Evolutionary conservation across 495 filamentous ascomycete species (phyloP).

Genomic region (Poronia punctata): DNA sequence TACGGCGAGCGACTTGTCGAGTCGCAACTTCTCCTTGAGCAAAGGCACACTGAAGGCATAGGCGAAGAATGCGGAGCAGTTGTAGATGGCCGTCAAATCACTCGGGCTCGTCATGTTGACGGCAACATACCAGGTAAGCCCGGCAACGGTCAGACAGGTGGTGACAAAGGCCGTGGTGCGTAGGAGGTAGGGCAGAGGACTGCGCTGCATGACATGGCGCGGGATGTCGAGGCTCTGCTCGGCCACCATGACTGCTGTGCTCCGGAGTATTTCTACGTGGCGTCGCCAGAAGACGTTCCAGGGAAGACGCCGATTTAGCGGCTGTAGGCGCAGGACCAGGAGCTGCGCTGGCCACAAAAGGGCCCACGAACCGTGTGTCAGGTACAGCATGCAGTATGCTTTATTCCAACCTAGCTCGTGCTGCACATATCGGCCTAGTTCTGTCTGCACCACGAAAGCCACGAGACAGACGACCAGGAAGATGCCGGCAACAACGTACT

Average conservation of each 20-base stretch:
- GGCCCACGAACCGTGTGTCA: constrained; percentile 91
- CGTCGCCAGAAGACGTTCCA: constrained; percentile 86
- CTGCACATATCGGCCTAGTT: constrained; percentile 90
- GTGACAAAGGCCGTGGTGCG: constrained; percentile 75
- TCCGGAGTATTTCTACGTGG: constrained; percentile 65
- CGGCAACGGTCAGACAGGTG: constrained; percentile 79
- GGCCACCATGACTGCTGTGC: constrained; percentile 82
- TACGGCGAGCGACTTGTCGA: constrained; percentile 78
- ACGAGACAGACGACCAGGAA: constrained; percentile 76
- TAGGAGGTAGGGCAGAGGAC: constrained; percentile 65
- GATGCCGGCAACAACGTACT: constrained; percentile 77
- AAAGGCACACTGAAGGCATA: constrained; percentile 92
- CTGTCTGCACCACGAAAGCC: constrained; percentile 82
- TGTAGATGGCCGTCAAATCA: constrained; percentile 96
- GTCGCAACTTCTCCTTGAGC: constrained; percentile 70
- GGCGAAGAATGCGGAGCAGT: constrained; percentile 97
- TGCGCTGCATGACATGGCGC: constrained; percentile 21
- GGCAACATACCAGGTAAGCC: constrained; percentile 91
- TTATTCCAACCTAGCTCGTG: constrained; percentile 87
- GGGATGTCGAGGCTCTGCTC: constrained; percentile 53
- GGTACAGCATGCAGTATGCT: constrained; percentile 95
- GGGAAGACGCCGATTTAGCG: constrained; percentile 50
- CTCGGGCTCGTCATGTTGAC: constrained; percentile 86
- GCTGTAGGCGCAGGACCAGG: constrained; percentile 66
- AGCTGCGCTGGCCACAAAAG: constrained; percentile 84